Evolutionary conservation across 352 stramenopile genomes (phyloP), one percentile per base, ranked within the genome.

Genomic region (Sclerospora graminicola): DNA sequence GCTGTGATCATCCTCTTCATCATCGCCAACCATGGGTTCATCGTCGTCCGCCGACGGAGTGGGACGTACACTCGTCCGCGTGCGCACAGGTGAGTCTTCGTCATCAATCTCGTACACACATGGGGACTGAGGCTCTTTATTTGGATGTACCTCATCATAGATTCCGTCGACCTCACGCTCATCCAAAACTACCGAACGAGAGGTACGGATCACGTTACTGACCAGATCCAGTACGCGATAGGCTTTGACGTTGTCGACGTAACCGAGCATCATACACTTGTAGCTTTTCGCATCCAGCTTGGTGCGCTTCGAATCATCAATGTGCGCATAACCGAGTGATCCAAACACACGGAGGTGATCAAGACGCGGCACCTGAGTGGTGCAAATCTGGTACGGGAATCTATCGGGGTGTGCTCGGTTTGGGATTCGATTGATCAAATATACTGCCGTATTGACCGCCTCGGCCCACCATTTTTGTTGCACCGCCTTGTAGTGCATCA

Each of bases 211-310:
- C 19, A 59, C 54, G 39, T 15, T 23, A 13, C 31, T 27, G 0
- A 54, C 45, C 14, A 57, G 27, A 31, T 60, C 41, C 21, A 45
- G 39, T 1, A 65, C 49, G 8, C 46, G 34, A 24, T 56, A 65
- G 0, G 34, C 48, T 14, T 61, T 66, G 0, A 23, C 26, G 4
- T 48, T 42, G 4, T 57, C 43, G 0, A 45, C 28, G 40, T 64
- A 62, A 1, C 45, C 51, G 2, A 63, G 33, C 14, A 66, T 41
- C 16, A 53, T 45, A 15, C 58, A 63, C 13, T 19, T 45, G 13
- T 48, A 54, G 9, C 32, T 54, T 36, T 65, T 65, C 0, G 42
- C 15, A 8, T 52, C 40, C 2, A 71, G 32, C 27, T 65, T 65
- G 5, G 54, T 51, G 5, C 53, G 29, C 33, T 61, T 61, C 3